Percentiles rank a stretch among this genome's conserved stretches.
Conservation (phyloP, 1,284 basidiomycete genomes). For the Sanguinoderma infundibulare region DNA sequence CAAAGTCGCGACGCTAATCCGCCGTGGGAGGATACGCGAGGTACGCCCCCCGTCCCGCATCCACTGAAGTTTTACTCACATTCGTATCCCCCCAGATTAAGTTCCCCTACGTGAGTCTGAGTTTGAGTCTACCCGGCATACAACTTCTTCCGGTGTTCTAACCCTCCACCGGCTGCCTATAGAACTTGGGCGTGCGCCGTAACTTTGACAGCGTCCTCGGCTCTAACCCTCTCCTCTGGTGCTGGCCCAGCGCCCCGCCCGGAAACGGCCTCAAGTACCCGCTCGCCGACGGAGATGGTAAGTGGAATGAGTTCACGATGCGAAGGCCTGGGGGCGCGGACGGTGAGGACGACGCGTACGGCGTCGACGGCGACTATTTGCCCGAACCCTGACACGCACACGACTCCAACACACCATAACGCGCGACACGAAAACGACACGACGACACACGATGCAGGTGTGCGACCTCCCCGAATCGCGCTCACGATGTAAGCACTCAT, state of each 20-base stretch:
- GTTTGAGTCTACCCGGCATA: not conserved
- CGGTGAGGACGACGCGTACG: constrained; percentile 14
- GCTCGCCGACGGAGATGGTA: constrained; percentile 74
- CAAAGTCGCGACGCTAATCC: constrained; percentile 84
- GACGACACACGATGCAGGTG: constrained; percentile 23
- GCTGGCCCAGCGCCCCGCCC: constrained; percentile 68
- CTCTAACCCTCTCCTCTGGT: constrained; percentile 77
- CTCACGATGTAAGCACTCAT: constrained; percentile 34
- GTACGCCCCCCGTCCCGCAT: constrained; percentile 42
- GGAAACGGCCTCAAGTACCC: constrained; percentile 84
- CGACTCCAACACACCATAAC: too few species aligned
- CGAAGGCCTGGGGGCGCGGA: constrained; percentile 3
- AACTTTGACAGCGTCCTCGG: constrained; percentile 87
- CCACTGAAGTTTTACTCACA: not conserved
- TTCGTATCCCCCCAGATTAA: constrained; percentile 58
- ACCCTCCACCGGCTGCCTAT: constrained; percentile 11
- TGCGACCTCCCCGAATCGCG: constrained; percentile 17
- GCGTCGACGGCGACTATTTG: constrained; percentile 17
- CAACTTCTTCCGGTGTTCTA: constrained; percentile 2
- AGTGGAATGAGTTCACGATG: constrained; percentile 63
- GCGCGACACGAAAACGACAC: not conserved
- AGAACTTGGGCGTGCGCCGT: constrained; percentile 77
- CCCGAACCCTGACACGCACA: constrained; percentile 14
- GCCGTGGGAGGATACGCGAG: constrained; percentile 85
- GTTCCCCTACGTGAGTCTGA: constrained; percentile 86